Evolutionary conservation across 1,284 basidiomycete species (phyloP).

Genomic region (Microbotryum silenes-acaulis): DNA sequence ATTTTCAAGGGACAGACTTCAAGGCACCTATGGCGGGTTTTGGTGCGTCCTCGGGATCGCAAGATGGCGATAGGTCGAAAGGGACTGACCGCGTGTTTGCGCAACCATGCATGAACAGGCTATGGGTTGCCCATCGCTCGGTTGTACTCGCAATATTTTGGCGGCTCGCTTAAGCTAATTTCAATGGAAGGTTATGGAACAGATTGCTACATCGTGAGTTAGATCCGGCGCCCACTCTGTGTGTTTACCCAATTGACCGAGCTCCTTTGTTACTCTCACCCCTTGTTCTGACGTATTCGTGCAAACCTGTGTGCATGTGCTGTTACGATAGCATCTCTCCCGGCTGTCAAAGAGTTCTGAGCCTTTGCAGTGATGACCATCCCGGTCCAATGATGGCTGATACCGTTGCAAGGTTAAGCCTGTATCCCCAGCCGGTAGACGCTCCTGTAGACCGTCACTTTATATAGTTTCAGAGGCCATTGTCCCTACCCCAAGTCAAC

Average conservation of each 20-base stretch:
- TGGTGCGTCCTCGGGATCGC: conserved; percentile 43
- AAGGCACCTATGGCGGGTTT: conserved; percentile 98
- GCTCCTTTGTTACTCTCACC: no score
- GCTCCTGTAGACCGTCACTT: no score
- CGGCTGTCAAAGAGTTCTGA: conserved; percentile 25
- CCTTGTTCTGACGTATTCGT: no score
- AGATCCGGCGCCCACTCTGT: no score
- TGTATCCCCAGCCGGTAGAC: no score
- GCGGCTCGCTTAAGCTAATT: conserved; percentile 90
- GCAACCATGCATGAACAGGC: conserved; percentile 12
- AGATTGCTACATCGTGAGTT: conserved; percentile 22
- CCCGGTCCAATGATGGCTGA: no score
- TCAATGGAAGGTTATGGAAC: conserved; percentile 74
- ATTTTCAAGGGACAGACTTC: conserved; percentile 87
- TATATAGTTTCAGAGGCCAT: background rate
- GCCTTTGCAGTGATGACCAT: conserved; percentile 19
- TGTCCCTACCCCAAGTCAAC: background rate
- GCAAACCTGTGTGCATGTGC: no score
- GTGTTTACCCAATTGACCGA: no score
- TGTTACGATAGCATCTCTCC: conserved; percentile 10
- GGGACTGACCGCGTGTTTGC: conserved; percentile 5
- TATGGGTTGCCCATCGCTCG: conserved; percentile 69
- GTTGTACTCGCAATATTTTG: conserved; percentile 90
- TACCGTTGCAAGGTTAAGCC: no score
- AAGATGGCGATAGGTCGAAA: background rate